Percentiles rank a stretch among this genome's conserved stretches.
Conservation (phyloP, 2,329 filamentous ascomycete species). For the Paraconiothyrium sp. region DNA sequence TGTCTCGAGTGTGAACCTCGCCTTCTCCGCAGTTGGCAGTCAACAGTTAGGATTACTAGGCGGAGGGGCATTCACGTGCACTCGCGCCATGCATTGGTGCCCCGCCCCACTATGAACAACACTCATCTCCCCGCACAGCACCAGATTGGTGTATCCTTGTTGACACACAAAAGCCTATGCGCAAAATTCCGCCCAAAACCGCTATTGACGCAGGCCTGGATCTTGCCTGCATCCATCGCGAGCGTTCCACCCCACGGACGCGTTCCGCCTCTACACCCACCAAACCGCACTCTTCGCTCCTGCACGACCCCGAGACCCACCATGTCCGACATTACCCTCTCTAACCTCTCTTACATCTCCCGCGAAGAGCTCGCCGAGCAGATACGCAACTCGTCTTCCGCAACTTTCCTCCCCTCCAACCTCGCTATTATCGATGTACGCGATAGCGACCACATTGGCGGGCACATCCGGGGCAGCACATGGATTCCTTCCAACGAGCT, state of each 20-base stretch:
- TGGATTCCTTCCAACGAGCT: slow-evolving; percentile 80
- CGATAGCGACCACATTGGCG: slow-evolving; percentile 88
- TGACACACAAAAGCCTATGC: slow-evolving; percentile 6
- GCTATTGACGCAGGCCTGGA: background rate
- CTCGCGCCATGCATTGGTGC: slow-evolving; percentile 4
- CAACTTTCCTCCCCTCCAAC: slow-evolving; percentile 31
- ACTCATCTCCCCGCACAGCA: background rate
- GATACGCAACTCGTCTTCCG: slow-evolving; percentile 43
- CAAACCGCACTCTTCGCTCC: slow-evolving; percentile 16
- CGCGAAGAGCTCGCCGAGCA: slow-evolving; percentile 69
- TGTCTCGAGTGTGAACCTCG: background rate
- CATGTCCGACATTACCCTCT: slow-evolving; percentile 67
- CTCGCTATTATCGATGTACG: slow-evolving; percentile 89
- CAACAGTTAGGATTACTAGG: background rate
- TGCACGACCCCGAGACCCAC: slow-evolving; percentile 14
- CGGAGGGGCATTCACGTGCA: slow-evolving; percentile 2
- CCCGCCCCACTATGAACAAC: slow-evolving; percentile 12
- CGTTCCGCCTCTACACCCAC: slow-evolving; percentile 28
- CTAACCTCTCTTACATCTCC: slow-evolving; percentile 72
- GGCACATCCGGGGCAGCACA: slow-evolving; percentile 81
- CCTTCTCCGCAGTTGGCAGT: background rate
- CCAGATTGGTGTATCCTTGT: background rate
- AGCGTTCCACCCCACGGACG: slow-evolving; percentile 25
- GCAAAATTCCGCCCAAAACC: background rate
- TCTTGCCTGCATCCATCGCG: background rate